Base-by-base conservation (phyloP, 306 rosid genomes). In the Rubus idaeus region DNA sequence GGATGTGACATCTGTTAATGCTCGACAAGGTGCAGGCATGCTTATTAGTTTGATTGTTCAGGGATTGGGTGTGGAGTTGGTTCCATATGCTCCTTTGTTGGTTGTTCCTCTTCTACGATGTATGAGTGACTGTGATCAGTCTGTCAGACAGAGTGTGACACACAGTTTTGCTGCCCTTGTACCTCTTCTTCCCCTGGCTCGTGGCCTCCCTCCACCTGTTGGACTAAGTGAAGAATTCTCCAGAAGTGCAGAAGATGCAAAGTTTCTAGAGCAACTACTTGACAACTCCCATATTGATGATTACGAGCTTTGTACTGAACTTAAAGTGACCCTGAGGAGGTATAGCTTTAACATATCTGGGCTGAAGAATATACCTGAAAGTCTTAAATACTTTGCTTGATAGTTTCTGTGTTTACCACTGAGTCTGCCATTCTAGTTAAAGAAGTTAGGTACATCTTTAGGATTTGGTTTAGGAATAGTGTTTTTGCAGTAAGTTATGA, bases 121-220 rank as follows among this genome's bases (percentile, higher is more conserved):
- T 79, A 95, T 92, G 99, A 89, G 99, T 75, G 99, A 95, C 52
- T 87, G 91, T 74, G 97, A 95, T 86, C 97, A 89, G 72, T 95
- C 96, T 70, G 99, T 95, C 75, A 95, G 99, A 83, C 89, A 87
- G 87, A 89, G 97, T 83, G 99, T 95, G 80, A 95, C 99, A 53
- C 99, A 84, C 85, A 92, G 99, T 89, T 95, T 95, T 92, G 99
- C 99, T 71, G 92, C 99, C 65, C 97, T 95, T 82, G 99, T 95
- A 73, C 99, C 99, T 69, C 87, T 95, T 82, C 97, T 95, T 86
- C 99, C 99, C 80, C 81, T 95, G 73, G 97, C 99, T 4, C 90
- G 97, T 26, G 99, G 99, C 80, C 90, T 95, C 83, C 97, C 97
- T 70, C 93, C 90, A 75, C 99, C 97, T 45, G 78, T 63, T 84